A percentile compares a stretch with the other conserved stretches of the same genome.
phyloP scores from a whole-genome alignment of 1,284 basidiomycete species.

The Kwoniella shivajii region DNA sequence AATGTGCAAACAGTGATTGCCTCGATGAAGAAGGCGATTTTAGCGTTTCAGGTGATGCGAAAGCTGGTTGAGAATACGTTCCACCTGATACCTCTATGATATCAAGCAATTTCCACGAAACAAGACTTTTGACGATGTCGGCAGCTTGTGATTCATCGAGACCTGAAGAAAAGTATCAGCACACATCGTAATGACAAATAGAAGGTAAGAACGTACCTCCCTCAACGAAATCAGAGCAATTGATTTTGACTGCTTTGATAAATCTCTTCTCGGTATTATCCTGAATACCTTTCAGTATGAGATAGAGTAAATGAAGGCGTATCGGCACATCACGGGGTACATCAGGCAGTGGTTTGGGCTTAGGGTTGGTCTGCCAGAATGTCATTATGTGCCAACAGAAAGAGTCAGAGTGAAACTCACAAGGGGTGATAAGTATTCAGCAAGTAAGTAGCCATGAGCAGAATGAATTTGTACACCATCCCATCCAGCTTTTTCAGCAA shows the following conservation, averaged over 20 bases:
- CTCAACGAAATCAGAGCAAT: constrained; percentile 77
- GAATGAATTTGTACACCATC: constrained; percentile 88
- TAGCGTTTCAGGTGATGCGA: constrained; percentile 20
- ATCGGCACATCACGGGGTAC: constrained; percentile 48
- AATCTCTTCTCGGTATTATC: constrained; percentile 64
- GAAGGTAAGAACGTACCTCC: constrained; percentile 55
- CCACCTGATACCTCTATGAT: constrained; percentile 53
- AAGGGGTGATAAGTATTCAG: constrained; percentile 79
- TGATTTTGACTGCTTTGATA: constrained; percentile 81
- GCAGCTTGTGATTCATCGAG: constrained; percentile 39
- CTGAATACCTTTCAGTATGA: constrained; percentile 67
- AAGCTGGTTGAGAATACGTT: constrained; percentile 43
- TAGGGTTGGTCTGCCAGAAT: constrained; percentile 64
- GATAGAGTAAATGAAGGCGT: constrained; percentile 65
- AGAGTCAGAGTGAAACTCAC: constrained; percentile 54
- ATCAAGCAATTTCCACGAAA: constrained; percentile 58
- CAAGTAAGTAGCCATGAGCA: constrained; percentile 85
- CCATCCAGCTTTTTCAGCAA: constrained; percentile 74
- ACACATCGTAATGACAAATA: constrained; percentile 15
- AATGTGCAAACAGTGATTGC: constrained; percentile 47
- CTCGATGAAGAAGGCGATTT: constrained; percentile 23
- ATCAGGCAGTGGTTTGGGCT: constrained; percentile 64
- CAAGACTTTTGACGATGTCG: constrained; percentile 46
- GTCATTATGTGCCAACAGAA: background rate
- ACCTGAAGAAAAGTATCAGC: constrained; percentile 14